Base-by-base conservation (phyloP, 1,139 yeast genomes). In the Debaryomyces subglobosus region DNA sequence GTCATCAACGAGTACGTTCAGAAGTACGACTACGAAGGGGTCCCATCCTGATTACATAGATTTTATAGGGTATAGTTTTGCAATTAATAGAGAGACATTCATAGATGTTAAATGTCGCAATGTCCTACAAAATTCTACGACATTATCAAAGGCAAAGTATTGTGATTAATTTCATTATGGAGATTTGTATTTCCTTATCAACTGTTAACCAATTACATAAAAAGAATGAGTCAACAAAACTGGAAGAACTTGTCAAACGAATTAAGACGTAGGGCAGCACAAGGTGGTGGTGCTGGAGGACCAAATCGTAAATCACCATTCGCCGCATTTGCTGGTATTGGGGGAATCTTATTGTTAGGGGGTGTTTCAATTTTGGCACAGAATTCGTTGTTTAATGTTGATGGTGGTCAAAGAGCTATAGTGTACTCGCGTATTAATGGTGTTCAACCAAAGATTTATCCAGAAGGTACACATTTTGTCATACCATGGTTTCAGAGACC, bases 341-440 rank as follows among this genome's bases (percentile, higher is more conserved):
- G 96, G 23, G 96, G 96, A 2, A 61, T 90, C 30, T 58, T 89
- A 10, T 62, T 87, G 24, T 72, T 91, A 33, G 96, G 94, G 50
- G 94, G 89, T 46, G 88, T 84, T 41, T 80, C 87, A 1, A 50
- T 87, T 38, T 66, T 86, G 43, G 74, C 86, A 33, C 89, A 89
- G 61, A 81, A 88, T 53, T 85, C 97, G 2, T 78, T 92, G 49
- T 92, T 90, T 75, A 92, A 91, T 67, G 99, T 94, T 51, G 98
- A 94, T 67, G 99, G 99, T 82, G 99, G 99, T 70, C 98, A 94
- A 71, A 81, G 99, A 67, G 99, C 97, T 25, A 91, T 94, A 61
- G 81, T 94, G 38, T 94, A 94, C 69, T 90, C 96, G 32, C 85
- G 99, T 65, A 50, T 91, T 40, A 81, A 84, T 45, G 99, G 99